A percentile compares a stretch with the other conserved stretches of the same genome.
These are phyloP conservation scores for Sambucus nigra DNA, from an alignment of 129 eudicot genomes.

Conservation along the genomic window DNA sequence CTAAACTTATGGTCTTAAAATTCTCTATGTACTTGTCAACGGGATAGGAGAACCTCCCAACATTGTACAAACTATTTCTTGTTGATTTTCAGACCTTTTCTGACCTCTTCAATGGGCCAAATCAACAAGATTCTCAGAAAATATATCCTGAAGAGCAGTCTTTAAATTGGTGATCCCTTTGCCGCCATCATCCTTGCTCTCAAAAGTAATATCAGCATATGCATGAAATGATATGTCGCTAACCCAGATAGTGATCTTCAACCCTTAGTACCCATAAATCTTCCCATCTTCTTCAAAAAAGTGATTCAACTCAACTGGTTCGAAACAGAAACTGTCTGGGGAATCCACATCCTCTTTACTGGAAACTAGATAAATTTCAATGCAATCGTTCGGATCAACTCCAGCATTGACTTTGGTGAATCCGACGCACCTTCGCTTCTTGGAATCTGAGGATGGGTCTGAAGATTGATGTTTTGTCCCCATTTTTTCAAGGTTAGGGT, in stretches of 20 bases:
- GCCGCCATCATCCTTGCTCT: constrained; percentile 87
- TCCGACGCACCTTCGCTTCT: no score
- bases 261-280: constrained; percentile 80
- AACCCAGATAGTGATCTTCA: constrained; percentile 81
- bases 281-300: constrained; percentile 90
- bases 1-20: no score
- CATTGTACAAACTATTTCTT: no score
- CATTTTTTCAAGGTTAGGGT: no score
- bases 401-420: constrained; percentile 63
- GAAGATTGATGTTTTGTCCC: no score
- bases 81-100: no score
- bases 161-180: constrained; percentile 89
- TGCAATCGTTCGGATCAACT: constrained; percentile 57
- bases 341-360: constrained; percentile 72
- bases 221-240: constrained; percentile 85
- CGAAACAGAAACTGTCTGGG: constrained; percentile 44
- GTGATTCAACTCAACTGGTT: constrained; percentile 61
- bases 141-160: constrained; percentile 79
- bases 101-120: constrained; percentile 39
- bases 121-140: constrained; percentile 83
- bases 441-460: no score
- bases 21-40: constrained; percentile 54
- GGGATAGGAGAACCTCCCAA: constrained; percentile 63
- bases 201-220: constrained; percentile 68
- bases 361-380: constrained; percentile 65